Evolutionary conservation across 768 basidiomycete genomes (phyloP).

Genomic region (Leccinellum rugosiceps): DNA sequence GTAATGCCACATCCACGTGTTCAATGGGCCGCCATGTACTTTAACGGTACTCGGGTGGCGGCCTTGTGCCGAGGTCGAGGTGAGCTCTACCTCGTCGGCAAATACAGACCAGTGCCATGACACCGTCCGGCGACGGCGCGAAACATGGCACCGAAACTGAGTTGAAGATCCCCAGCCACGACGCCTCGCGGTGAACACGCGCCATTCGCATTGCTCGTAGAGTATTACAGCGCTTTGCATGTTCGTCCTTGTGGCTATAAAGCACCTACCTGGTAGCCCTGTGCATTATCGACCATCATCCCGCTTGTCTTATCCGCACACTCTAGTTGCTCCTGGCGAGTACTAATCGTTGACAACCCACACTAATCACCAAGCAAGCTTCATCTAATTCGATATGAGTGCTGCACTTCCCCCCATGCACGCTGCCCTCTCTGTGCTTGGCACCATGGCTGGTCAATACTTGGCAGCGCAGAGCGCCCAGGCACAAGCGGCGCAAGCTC

Average conservation of each 20-base stretch:
- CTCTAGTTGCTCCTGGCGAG: conserved; percentile 31
- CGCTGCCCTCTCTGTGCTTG: conserved; percentile 34
- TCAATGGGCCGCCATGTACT: neutral
- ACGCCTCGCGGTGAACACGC: conserved; percentile 33
- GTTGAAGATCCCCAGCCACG: conserved; percentile 10
- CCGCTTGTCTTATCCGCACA: conserved; percentile 42
- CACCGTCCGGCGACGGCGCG: conserved; percentile 8
- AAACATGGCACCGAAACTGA: conserved; percentile 10
- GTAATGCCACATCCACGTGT: conserved; percentile 16
- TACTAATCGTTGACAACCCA: conserved; percentile 8
- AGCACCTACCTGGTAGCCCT: conserved; percentile 10
- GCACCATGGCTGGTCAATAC: conserved; percentile 36
- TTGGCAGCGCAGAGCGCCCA: conserved; percentile 31
- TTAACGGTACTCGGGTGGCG: conserved; percentile 6
- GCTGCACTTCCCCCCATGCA: conserved; percentile 34
- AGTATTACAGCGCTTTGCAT: conserved; percentile 9
- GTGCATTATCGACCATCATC: conserved; percentile 34
- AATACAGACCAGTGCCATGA: conserved; percentile 4
- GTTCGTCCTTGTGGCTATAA: conserved; percentile 23
- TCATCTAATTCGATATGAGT: conserved; percentile 23
- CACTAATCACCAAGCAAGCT: neutral
- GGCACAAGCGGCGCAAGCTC: conserved; percentile 25
- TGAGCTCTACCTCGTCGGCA: conserved; percentile 18
- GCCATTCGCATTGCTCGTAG: conserved; percentile 24
- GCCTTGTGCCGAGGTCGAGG: conserved; percentile 14